Evolutionary conservation across 768 basidiomycete species (phyloP).

Genomic region (Serpula lacrymans): DNA sequence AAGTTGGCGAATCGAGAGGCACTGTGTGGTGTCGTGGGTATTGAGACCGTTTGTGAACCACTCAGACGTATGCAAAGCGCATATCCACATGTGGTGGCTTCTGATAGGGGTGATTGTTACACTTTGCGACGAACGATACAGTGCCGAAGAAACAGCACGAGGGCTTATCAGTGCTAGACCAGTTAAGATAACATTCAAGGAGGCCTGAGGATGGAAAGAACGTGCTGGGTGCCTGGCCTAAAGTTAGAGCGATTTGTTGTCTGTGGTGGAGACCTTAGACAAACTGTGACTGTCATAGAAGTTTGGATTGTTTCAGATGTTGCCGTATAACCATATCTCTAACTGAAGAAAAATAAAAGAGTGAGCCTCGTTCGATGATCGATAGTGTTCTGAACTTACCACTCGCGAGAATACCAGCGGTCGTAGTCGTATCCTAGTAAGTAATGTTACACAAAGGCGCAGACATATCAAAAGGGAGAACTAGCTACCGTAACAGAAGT

Average conservation of each 20-base stretch:
- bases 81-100: not conserved
- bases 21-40: not conserved
- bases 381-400: conserved; percentile 47
- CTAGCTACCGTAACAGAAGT: conserved; percentile 65
- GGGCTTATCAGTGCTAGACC: not conserved
- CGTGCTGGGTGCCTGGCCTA: not conserved
- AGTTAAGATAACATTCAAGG: not conserved
- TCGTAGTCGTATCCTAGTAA: conserved; percentile 61
- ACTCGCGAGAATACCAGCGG: conserved; percentile 72
- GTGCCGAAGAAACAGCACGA: not conserved
- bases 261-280: not conserved
- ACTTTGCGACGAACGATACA: not conserved
- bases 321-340: conserved; percentile 81
- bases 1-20: not conserved
- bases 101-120: conserved; percentile 2
- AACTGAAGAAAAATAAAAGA: conserved; percentile 37
- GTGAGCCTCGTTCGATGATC: too few species aligned
- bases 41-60: conserved; percentile 2
- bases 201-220: not conserved
- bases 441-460: conserved; percentile 1
- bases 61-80: not conserved
- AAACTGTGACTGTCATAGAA: conserved; percentile 42
- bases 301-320: conserved; percentile 69
- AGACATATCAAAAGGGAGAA: not conserved
- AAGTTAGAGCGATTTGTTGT: not conserved